Percentiles rank a stretch among this genome's conserved stretches.
phyloP scores from a whole-genome alignment of 371 early-diverging fungal species.

The Rhizopus arrhizus region DNA sequence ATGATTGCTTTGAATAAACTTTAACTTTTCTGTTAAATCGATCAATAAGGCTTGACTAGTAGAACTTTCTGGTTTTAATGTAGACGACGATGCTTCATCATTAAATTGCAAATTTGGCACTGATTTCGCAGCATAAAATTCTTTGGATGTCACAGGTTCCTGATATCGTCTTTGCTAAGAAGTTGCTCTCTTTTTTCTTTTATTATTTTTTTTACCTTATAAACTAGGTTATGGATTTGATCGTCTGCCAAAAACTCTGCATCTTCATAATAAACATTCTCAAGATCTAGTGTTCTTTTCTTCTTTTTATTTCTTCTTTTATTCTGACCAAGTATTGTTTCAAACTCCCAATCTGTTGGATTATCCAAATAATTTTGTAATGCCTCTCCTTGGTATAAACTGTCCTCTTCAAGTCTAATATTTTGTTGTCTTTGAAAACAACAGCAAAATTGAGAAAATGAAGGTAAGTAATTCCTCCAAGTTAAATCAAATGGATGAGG shows the following conservation, averaged over 20 bases:
- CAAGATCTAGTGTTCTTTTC: constrained; percentile 10
- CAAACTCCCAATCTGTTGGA: constrained; percentile 36
- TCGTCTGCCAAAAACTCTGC: constrained; percentile 51
- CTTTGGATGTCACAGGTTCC: constrained; percentile 37
- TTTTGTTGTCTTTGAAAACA: constrained; percentile 26
- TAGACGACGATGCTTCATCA: not conserved
- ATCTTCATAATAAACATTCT: constrained; percentile 26
- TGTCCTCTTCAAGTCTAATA: constrained; percentile 40
- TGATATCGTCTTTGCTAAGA: constrained; percentile 7
- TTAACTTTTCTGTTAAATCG: constrained; percentile 43
- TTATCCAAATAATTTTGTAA: constrained; percentile 31
- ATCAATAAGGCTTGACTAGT: constrained; percentile 35
- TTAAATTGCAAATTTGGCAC: constrained; percentile 26
- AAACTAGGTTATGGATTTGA: constrained; percentile 37
- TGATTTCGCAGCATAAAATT: constrained; percentile 39
- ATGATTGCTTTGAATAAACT: constrained; percentile 36
- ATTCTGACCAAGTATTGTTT: constrained; percentile 21
- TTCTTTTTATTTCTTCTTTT: constrained; percentile 16
- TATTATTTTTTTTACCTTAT: constrained; percentile 12
- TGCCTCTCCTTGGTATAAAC: constrained; percentile 29
- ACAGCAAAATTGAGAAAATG: constrained; percentile 28
- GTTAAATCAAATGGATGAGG: constrained; percentile 50
- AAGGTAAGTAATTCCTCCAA: constrained; percentile 52
- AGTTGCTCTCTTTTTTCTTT: not conserved
- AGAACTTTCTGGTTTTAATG: not conserved